Conservation (phyloP, 257 asterid genomes). For the Przewalskia tangutica region DNA sequence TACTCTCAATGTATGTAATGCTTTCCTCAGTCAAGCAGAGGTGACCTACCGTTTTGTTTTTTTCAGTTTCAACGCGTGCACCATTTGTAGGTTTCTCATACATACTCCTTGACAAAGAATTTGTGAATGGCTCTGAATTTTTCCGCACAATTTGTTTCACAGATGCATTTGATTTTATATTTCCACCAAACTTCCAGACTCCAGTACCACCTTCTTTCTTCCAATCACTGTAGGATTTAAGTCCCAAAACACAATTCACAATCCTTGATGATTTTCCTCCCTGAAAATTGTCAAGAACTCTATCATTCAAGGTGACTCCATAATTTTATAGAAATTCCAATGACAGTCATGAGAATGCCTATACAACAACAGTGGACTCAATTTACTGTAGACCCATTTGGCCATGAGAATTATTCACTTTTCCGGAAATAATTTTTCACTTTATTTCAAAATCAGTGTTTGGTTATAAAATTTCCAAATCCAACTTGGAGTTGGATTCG, state of each 20-base stretch:
- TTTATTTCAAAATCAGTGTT: too few species aligned
- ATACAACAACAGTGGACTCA: background rate
- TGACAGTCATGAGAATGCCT: background rate
- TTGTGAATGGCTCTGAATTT: slow-evolving; percentile 80
- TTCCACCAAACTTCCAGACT: slow-evolving; percentile 87
- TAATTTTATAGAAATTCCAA: background rate
- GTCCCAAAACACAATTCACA: slow-evolving; percentile 83
- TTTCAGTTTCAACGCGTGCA: slow-evolving; percentile 26
- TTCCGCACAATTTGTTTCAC: slow-evolving; percentile 73
- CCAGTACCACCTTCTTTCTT: slow-evolving; percentile 71
- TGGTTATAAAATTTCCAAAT: too few species aligned
- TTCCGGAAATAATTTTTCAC: too few species aligned
- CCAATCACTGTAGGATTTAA: slow-evolving; percentile 81
- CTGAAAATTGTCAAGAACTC: slow-evolving; percentile 25
- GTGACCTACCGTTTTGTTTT: slow-evolving; percentile 42
- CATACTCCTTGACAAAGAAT: slow-evolving; percentile 47
- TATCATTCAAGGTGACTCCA: background rate
- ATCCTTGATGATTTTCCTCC: slow-evolving; percentile 94
- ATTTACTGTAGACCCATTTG: too few species aligned
- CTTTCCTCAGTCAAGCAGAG: background rate
- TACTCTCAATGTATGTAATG: background rate
- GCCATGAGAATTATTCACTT: too few species aligned
- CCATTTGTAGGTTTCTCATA: slow-evolving; percentile 42
- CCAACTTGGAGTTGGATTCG: too few species aligned
- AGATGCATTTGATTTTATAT: slow-evolving; percentile 44